Conservation (phyloP, 1,139 yeast genomes). For the Magnusiomyces ingens region DNA sequence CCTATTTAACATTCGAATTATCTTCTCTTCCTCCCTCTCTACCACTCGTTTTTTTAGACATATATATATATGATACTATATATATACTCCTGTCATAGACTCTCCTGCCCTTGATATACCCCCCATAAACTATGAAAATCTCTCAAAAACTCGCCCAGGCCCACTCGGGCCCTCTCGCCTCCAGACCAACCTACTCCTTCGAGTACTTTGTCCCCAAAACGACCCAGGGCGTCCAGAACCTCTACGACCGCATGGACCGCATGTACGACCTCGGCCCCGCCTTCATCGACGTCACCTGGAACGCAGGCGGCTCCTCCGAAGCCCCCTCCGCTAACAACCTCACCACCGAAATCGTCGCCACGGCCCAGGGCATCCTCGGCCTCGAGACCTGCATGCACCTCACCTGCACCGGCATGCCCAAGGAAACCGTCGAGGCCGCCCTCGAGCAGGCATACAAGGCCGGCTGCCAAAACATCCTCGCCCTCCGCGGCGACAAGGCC, state of each 20-base stretch:
- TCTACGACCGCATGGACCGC: constrained; percentile 95
- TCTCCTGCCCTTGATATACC: neutral
- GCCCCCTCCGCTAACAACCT: constrained; percentile 74
- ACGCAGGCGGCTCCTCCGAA: constrained; percentile 81
- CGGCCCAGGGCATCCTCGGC: constrained; percentile 88
- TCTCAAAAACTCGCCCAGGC: constrained; percentile 36
- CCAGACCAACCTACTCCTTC: constrained; percentile 71
- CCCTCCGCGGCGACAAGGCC: constrained; percentile 84
- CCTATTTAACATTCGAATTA: too few species aligned
- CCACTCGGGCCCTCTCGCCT: constrained; percentile 24
- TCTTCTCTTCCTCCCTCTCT: neutral
- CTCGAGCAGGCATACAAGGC: constrained; percentile 76
- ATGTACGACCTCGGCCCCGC: constrained; percentile 91
- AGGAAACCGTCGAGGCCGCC: constrained; percentile 75
- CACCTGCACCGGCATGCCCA: constrained; percentile 94
- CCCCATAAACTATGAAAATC: constrained; percentile 31
- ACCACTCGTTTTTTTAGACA: neutral
- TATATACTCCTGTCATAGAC: neutral
- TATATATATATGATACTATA: too few species aligned
- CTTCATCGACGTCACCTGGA: constrained; percentile 95
- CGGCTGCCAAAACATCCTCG: constrained; percentile 92
- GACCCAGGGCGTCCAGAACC: constrained; percentile 89
- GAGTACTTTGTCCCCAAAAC: constrained; percentile 99
- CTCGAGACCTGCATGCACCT: constrained; percentile 97
- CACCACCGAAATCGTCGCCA: constrained; percentile 86